These are phyloP conservation scores for Claviceps capensis DNA, from an alignment of 2,329 filamentous ascomycete species.

Conservation along the genomic window DNA sequence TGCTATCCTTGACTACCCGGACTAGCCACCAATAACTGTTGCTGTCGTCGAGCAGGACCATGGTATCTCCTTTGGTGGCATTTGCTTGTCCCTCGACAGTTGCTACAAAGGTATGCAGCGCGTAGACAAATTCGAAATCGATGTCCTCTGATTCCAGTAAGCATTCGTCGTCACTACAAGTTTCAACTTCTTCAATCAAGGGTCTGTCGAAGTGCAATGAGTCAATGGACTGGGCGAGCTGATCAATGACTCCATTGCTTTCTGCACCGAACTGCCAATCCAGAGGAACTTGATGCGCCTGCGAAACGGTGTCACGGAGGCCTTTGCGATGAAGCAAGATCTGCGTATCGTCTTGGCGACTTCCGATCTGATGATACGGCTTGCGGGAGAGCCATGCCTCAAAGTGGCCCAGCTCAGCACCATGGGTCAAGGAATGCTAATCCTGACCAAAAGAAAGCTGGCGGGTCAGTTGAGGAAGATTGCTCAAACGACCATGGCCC, in stretches of 20 bases:
- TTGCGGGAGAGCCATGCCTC: neutral
- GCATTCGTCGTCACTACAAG: slow-evolving; percentile 64
- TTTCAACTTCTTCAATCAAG: slow-evolving; percentile 41
- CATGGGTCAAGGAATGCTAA: slow-evolving; percentile 1
- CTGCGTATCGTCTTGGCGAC: neutral
- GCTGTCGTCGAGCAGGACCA: slow-evolving; percentile 95
- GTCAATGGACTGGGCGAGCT: neutral
- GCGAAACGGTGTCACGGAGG: neutral
- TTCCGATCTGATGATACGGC: neutral
- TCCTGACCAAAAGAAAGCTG: neutral
- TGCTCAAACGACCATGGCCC: neutral
- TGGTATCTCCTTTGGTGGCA: slow-evolving; percentile 94
- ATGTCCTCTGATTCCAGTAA: slow-evolving; percentile 96
- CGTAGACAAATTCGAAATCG: slow-evolving; percentile 99
- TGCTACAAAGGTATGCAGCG: slow-evolving; percentile 91
- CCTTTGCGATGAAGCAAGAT: neutral
- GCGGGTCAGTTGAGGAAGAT: neutral
- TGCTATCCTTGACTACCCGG: slow-evolving; percentile 91
- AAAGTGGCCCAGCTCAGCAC: neutral
- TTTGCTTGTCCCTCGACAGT: slow-evolving; percentile 98
- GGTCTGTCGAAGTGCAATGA: slow-evolving; percentile 33
- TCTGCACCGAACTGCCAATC: neutral
- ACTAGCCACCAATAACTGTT: slow-evolving; percentile 99
- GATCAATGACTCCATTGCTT: neutral
- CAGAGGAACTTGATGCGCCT: neutral